Evolutionary conservation across 495 filamentous ascomycete species (phyloP).

Genomic region (Filosporella fistucella): DNA sequence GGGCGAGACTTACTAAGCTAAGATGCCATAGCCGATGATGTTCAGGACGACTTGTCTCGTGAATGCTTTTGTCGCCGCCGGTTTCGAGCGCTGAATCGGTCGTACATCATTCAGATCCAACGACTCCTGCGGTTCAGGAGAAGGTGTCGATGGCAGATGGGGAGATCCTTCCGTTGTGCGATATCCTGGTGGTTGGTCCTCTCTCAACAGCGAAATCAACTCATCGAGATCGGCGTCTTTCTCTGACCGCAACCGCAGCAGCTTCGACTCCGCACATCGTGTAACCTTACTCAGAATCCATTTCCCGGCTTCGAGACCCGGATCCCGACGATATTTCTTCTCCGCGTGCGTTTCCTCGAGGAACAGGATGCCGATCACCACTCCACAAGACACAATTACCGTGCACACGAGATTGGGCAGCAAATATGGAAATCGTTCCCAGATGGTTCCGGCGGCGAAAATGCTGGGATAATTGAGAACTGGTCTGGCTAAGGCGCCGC

Average conservation of each 20-base stretch:
- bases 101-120: slow-evolving; percentile 18
- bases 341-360: slow-evolving; percentile 92
- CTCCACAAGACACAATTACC: slow-evolving; percentile 67
- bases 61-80: slow-evolving; percentile 51
- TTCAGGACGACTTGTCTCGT: slow-evolving; percentile 76
- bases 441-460: slow-evolving; percentile 70
- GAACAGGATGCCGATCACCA: slow-evolving; percentile 81
- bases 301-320: slow-evolving; percentile 70
- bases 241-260: slow-evolving; percentile 11
- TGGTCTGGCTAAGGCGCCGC: slow-evolving; percentile 83
- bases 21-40: slow-evolving; percentile 84
- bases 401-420: slow-evolving; percentile 93
- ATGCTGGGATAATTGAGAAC: slow-evolving; percentile 73
- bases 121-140: slow-evolving; percentile 14
- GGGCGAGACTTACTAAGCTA: slow-evolving; percentile 77
- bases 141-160: slow-evolving; percentile 37
- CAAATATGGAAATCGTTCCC: slow-evolving; percentile 84
- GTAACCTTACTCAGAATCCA: slow-evolving; percentile 51
- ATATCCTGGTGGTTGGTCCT: slow-evolving; percentile 43
- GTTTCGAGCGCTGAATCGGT: slow-evolving; percentile 8
- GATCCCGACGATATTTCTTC: slow-evolving; percentile 71
- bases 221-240: slow-evolving; percentile 34
- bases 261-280: slow-evolving; percentile 15
- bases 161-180: slow-evolving; percentile 55
- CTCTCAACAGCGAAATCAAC: slow-evolving; percentile 35